Evolutionary conservation across 495 filamentous ascomycete genomes (phyloP), one percentile per base, ranked within the genome.

Genomic region (Hypoxylon lenormandii): DNA sequence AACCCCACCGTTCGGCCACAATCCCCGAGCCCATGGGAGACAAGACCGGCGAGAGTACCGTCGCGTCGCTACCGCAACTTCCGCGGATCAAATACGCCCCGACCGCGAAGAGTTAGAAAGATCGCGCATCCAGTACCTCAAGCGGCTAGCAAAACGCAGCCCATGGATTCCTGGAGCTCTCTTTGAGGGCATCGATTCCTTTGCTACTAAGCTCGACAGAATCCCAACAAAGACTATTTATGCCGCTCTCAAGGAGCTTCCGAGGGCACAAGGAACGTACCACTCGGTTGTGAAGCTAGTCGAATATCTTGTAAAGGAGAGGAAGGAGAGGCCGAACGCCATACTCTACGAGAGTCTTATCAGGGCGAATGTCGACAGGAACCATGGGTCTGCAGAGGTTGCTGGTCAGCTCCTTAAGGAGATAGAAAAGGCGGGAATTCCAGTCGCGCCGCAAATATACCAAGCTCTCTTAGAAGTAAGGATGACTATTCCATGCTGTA

Each of bases 311-410:
- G 79, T 97, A 50, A 77, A 80, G 26, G 83, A 84, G 28, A 85
- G 88, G 28, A 77, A 84, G 55, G 86, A 93, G 75, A 76, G 72
- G 60, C 92, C 92, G 15, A 88, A 87, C 70, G 71, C 81, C 16
- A 79, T 84, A 19, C 83, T 96, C 52, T 97, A 94, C 76, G 85
- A 89, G 64, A 85, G 87, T 0, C 79, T 97, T 30, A 87, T 97
- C 46, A 79, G 86, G 12, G 88, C 89, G 12, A 92, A 95, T 76
- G 80, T 87, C 19, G 84, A 89, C 75, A 81, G 26, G 67, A 49
- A 82, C 30, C 76, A 84, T 55, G 92, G 92, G 2, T 91, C 91
- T 23, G 88, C 89, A 5, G 79, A 76, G 23, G 80, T 84, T 45
- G 84, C 93, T 15, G 78, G 75, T 12, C 64, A 69, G n/a, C 76